Conservation (phyloP, 2,329 filamentous ascomycete genomes). For the Sporothrix brunneoviolacea region DNA sequence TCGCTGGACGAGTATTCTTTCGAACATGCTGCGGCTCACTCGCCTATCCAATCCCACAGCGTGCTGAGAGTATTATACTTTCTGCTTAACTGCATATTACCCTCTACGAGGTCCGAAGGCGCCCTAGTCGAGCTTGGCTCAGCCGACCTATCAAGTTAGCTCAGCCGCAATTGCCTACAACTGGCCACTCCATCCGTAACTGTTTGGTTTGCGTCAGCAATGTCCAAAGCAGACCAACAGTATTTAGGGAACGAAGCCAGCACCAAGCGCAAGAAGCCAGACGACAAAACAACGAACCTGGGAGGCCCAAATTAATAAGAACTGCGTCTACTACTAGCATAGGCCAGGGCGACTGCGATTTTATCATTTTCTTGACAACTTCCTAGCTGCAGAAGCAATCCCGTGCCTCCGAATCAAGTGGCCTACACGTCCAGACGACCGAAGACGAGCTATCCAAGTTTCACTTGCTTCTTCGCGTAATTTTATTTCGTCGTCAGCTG, state of each 20-base stretch:
- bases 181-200: background rate
- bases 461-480: background rate
- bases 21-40: no score
- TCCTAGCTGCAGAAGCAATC: background rate
- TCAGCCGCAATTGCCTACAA: background rate
- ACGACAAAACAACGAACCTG: background rate
- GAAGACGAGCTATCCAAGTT: background rate
- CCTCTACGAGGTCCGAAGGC: background rate
- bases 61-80: no score
- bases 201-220: constrained; percentile 12
- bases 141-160: background rate
- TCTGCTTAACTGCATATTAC: no score
- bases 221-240: background rate
- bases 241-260: background rate
- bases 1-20: no score
- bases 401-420: background rate
- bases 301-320: background rate
- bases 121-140: background rate
- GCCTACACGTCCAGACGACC: background rate
- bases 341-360: no score
- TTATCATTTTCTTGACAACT: background rate
- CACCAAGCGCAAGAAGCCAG: background rate
- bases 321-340: background rate
- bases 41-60: constrained; percentile 5
- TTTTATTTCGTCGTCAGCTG: background rate